phyloP scores from a whole-genome alignment of 2,329 filamentous ascomycete genomes.

The Paraphoma sp. region DNA sequence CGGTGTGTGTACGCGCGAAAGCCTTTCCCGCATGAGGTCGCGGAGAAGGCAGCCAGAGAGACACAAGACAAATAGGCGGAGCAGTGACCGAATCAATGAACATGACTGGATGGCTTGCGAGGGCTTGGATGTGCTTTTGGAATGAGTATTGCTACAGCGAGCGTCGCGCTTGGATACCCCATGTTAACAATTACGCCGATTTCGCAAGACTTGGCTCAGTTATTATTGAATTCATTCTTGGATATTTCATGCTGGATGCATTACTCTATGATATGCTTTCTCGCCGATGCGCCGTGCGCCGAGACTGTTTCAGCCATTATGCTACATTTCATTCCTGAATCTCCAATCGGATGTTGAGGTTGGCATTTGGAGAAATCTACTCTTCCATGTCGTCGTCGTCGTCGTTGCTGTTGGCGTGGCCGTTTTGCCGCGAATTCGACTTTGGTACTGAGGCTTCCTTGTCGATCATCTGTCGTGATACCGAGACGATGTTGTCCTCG shows the following conservation, averaged over 20 bases:
- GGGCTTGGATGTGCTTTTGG: too few relatives aligned
- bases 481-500: constrained; percentile 98
- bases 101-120: not conserved
- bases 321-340: constrained; percentile 6
- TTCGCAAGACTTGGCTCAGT: too few relatives aligned
- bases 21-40: constrained; percentile 22
- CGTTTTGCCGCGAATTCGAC: constrained; percentile 35
- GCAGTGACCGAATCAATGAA: not conserved
- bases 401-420: constrained; percentile 31
- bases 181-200: too few relatives aligned
- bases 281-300: constrained; percentile 4
- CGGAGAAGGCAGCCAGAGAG: not conserved
- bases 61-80: not conserved
- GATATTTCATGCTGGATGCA: constrained; percentile 21
- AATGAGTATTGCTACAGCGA: too few relatives aligned
- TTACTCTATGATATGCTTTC: constrained; percentile 13
- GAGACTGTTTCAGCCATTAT: not conserved
- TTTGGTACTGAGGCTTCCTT: constrained; percentile 93
- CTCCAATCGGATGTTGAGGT: constrained; percentile 4
- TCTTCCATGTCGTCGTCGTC: constrained; percentile 47
- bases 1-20: constrained; percentile 39
- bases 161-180: not conserved
- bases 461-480: constrained; percentile 99
- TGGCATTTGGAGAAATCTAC: constrained; percentile 19
- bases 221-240: constrained; percentile 1